Conservation (phyloP, 2,329 filamentous ascomycete genomes). For the Penicillium frequentans region DNA sequence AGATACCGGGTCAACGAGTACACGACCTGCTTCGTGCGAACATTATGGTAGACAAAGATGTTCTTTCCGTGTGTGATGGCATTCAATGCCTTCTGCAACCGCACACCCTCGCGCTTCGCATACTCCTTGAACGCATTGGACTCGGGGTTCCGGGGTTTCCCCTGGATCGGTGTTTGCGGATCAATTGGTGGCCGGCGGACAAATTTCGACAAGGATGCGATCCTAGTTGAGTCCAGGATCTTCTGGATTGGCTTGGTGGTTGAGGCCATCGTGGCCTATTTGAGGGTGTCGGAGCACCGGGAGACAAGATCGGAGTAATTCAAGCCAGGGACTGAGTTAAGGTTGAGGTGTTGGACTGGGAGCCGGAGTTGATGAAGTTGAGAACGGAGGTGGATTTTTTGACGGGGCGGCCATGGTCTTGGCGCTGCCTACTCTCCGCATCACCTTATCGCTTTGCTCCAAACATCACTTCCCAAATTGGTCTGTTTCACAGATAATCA, state of each 20-base stretch:
- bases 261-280: slow-evolving; percentile 38
- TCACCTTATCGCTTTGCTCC: slow-evolving; percentile 20
- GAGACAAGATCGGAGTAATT: background rate
- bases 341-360: background rate
- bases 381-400: slow-evolving; percentile 36
- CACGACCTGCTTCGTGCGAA: slow-evolving; percentile 63
- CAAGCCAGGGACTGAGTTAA: background rate
- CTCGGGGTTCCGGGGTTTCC: slow-evolving; percentile 36
- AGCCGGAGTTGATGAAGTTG: slow-evolving; percentile 15
- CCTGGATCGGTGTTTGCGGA: slow-evolving; percentile 41
- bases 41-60: slow-evolving; percentile 63
- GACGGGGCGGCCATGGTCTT: slow-evolving; percentile 29
- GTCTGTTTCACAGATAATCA: background rate
- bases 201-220: slow-evolving; percentile 36
- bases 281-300: slow-evolving; percentile 14
- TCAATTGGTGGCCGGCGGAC: slow-evolving; percentile 38
- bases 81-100: slow-evolving; percentile 48
- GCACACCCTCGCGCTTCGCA: slow-evolving; percentile 36
- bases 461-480: background rate
- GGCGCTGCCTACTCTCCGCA: slow-evolving; percentile 26
- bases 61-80: slow-evolving; percentile 55
- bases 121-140: slow-evolving; percentile 47
- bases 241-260: slow-evolving; percentile 33
- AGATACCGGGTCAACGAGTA: slow-evolving; percentile 61
- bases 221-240: slow-evolving; percentile 42